Conservation (phyloP, 148 eudicot genomes). For the Rhododendron henanense region DNA sequence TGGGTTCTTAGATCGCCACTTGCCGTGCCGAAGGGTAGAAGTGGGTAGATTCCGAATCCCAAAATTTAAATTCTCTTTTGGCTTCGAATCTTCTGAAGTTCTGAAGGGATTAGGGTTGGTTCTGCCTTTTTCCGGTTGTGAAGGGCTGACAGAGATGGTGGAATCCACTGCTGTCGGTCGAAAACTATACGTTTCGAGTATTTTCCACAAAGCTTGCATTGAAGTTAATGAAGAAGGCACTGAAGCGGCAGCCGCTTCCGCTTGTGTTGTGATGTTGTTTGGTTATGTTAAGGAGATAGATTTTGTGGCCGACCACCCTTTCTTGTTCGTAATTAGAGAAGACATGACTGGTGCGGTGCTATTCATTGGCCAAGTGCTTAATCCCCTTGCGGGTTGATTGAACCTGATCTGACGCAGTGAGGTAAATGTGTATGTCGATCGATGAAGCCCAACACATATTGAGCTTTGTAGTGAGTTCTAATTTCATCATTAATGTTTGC, state of each 20-base stretch:
- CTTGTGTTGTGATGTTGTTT: constrained; percentile 24
- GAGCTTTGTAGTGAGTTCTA: not conserved
- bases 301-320: constrained; percentile 91
- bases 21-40: constrained; percentile 37
- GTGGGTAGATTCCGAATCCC: constrained; percentile 67
- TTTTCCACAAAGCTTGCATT: constrained; percentile 69
- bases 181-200: constrained; percentile 52
- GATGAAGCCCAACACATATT: not conserved
- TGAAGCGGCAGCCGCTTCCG: constrained; percentile 81
- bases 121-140: constrained; percentile 14
- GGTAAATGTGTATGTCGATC: not conserved
- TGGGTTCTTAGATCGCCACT: constrained; percentile 50
- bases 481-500: not conserved
- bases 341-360: constrained; percentile 70
- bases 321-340: constrained; percentile 69
- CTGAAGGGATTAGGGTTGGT: constrained; percentile 60
- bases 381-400: constrained; percentile 29
- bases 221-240: constrained; percentile 96
- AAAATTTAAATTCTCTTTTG: constrained; percentile 63
- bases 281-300: constrained; percentile 27
- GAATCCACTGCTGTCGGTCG: constrained; percentile 23
- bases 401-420: not conserved
- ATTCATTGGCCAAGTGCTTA: constrained; percentile 58
- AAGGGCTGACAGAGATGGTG: constrained; percentile 62
- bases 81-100: constrained; percentile 67